Percentiles rank a stretch among this genome's conserved stretches.
phyloP scores from a whole-genome alignment of 257 asterid species.

The Solanum pinnatisectum region DNA sequence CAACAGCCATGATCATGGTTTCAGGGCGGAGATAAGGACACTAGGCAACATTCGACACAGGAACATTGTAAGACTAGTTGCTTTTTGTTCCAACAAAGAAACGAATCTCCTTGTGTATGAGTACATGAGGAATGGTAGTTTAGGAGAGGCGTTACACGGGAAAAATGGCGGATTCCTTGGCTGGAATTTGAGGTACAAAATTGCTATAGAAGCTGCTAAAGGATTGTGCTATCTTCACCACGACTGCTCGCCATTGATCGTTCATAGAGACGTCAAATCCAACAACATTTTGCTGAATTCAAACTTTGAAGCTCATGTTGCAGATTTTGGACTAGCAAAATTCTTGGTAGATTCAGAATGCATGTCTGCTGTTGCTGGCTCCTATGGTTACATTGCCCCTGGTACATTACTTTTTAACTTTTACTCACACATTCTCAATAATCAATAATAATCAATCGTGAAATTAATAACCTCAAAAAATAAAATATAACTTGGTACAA shows the following conservation, averaged over 20 bases:
- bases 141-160: constrained; percentile 86
- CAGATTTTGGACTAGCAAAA: constrained; percentile 91
- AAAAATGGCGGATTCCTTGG: constrained; percentile 65
- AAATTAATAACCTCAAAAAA: background rate
- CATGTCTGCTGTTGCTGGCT: constrained; percentile 95
- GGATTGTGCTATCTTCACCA: constrained; percentile 90
- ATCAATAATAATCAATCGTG: too few species aligned
- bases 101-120: constrained; percentile 84
- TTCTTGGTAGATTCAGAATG: constrained; percentile 83
- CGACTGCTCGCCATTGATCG: constrained; percentile 84
- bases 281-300: constrained; percentile 74
- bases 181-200: constrained; percentile 81
- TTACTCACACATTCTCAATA: background rate
- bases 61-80: constrained; percentile 66
- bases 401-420: constrained; percentile 28
- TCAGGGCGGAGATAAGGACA: constrained; percentile 73
- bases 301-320: constrained; percentile 84
- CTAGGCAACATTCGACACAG: constrained; percentile 85
- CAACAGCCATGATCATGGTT: constrained; percentile 75
- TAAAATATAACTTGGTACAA: background rate
- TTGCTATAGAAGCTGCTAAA: constrained; percentile 72
- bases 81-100: constrained; percentile 79
- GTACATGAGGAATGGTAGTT: constrained; percentile 90
- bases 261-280: constrained; percentile 86
- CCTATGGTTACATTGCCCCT: constrained; percentile 97